Base-by-base conservation (phyloP, 331 rosid species). In the Acacia pycnantha region DNA sequence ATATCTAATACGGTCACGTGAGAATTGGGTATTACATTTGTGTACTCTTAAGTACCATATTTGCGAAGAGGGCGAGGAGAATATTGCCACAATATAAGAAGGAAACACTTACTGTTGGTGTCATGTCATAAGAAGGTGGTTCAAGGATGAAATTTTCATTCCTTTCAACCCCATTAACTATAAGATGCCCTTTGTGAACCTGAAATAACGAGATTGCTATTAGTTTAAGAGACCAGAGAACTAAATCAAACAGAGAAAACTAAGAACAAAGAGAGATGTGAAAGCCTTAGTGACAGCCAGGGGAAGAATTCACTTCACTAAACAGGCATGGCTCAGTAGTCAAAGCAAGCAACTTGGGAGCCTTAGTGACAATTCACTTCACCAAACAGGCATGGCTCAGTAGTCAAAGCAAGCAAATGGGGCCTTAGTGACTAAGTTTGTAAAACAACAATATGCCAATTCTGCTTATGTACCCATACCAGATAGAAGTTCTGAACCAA, bases 111-210 rank as follows among this genome's bases (percentile, higher is more conserved):
- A 96, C 99, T 11, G 83, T 79, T 44, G 97, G 98, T 44, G 84
- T 84, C 99, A 96, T 94, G 77, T 91, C 90, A 73, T 94, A 96
- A 22, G 89, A 81, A 66, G 97, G 99, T 78, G 97, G 85, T 84
- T 96, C 97, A 50, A 86, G 82, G 82, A 90, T 88, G 87, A 92
- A 96, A 14, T 90, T 87, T 86, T 96, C 99, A 70, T 86, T 82
- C 88, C 97, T 92, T 88, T 96, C 97, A 62, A 90, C 94, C 72
- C 99, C 99, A 83, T 96, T 96, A 61, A 96, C 95, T 21, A 94
- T 66, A 68, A 96, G 94, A 84, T 84, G 94, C 79, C 99, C 99
- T 58, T 92, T 91, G 72, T 74, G 98, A 81, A 93, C 97, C 99
- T 96, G 94, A 83, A 79, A 79, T 47, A 44, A 83, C 65, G 65